A percentile compares a stretch with the other conserved stretches of the same genome.
Conservation (phyloP, 2,329 filamentous ascomycete genomes). For the Dactylellina parvicollis region DNA sequence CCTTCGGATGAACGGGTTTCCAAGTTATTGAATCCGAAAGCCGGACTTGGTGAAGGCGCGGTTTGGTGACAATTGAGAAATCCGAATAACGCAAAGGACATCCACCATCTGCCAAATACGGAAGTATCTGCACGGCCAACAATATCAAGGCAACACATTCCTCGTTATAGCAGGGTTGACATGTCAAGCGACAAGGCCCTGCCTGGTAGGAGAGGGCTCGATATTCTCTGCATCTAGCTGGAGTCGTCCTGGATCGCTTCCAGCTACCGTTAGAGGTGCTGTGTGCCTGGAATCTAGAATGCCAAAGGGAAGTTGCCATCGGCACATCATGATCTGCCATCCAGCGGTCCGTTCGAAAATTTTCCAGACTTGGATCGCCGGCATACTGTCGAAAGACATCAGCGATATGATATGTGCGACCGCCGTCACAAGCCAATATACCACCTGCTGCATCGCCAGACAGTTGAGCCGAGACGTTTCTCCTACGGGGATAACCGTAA, state of each 20-base stretch:
- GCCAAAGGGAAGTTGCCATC: slow-evolving; percentile 26
- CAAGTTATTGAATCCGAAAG: too few species aligned
- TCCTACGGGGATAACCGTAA: too few species aligned
- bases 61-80: too few species aligned
- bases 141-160: too few species aligned
- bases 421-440: not conserved
- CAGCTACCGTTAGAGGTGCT: slow-evolving; percentile 2
- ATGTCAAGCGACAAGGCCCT: not conserved
- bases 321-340: slow-evolving; percentile 26
- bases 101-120: too few species aligned
- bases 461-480: not conserved
- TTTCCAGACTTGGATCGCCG: not conserved
- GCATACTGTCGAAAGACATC: not conserved
- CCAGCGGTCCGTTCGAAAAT: not conserved
- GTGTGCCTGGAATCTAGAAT: slow-evolving; percentile 28
- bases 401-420: not conserved
- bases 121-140: too few species aligned
- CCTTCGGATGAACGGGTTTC: too few species aligned
- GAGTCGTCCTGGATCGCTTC: slow-evolving; percentile 5
- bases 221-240: too few species aligned
- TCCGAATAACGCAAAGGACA: too few species aligned
- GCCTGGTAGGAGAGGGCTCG: not conserved
- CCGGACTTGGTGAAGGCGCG: too few species aligned
- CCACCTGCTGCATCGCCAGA: not conserved
- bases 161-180: not conserved